Conservation (phyloP, 2,329 filamentous ascomycete genomes). For the Ophiostoma himal-ulmi region DNA sequence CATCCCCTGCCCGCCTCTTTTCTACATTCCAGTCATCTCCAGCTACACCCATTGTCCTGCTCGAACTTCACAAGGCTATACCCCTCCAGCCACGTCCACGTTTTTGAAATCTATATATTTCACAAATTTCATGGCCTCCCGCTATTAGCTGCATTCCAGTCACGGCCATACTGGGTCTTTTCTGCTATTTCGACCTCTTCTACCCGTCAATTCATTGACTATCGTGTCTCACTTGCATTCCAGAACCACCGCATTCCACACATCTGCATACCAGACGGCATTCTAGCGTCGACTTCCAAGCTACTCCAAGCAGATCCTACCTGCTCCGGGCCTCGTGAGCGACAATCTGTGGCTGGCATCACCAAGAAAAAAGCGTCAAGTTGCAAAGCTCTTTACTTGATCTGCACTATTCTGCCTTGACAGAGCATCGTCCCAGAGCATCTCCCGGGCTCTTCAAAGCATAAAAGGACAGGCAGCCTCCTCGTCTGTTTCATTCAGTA, state of each 20-base stretch:
- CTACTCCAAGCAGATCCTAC: neutral
- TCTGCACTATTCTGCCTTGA: neutral
- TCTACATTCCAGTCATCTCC: conserved; percentile 7
- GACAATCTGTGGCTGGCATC: conserved; percentile 11
- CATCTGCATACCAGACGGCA: conserved; percentile 4
- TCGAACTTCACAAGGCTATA: neutral
- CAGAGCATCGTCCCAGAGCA: neutral
- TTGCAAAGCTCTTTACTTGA: neutral
- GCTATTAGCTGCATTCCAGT: conserved; percentile 9
- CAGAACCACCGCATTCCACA: neutral
- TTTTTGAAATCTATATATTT: neutral
- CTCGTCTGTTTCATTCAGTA: neutral
- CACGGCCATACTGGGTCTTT: neutral
- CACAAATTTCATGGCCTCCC: neutral
- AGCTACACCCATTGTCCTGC: neutral
- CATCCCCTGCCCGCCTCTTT: neutral
- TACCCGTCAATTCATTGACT: neutral
- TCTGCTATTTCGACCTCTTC: neutral
- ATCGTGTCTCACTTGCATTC: neutral
- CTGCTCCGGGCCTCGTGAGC: neutral
- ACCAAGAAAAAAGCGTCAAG: neutral
- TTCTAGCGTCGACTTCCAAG: neutral
- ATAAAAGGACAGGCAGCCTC: neutral
- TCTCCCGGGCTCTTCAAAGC: neutral
- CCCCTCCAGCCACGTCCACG: conserved; percentile 6